phyloP scores from a whole-genome alignment of 805 yeast genomes.

The Lipomyces oligophaga region DNA sequence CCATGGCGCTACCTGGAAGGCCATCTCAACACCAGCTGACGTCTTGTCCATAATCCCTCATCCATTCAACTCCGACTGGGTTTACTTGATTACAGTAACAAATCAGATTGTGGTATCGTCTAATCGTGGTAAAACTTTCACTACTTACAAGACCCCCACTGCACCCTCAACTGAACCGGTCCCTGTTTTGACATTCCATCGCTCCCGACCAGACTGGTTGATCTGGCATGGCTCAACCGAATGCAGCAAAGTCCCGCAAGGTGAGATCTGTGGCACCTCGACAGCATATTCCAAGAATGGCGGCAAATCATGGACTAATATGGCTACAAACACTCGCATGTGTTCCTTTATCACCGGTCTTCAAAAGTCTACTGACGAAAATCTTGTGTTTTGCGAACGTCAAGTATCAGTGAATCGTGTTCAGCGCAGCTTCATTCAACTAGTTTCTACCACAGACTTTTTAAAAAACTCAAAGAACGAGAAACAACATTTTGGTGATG shows the following conservation, averaged over 20 bases:
- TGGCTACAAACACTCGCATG: constrained; percentile 49
- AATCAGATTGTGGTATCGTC: constrained; percentile 54
- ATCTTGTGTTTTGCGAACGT: constrained; percentile 63
- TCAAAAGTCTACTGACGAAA: constrained; percentile 43
- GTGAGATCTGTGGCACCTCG: constrained; percentile 50
- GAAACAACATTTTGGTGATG: constrained; percentile 48
- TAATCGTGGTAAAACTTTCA: constrained; percentile 65
- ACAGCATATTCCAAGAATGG: constrained; percentile 64
- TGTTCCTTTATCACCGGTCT: constrained; percentile 72
- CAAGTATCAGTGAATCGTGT: constrained; percentile 1
- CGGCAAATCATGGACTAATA: constrained; percentile 57
- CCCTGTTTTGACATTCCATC: constrained; percentile 57
- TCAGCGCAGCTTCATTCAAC: constrained; percentile 6
- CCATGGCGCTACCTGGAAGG: constrained; percentile 54
- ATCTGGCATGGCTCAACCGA: constrained; percentile 65
- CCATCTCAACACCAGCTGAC: constrained; percentile 42
- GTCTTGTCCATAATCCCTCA: constrained; percentile 60
- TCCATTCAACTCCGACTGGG: constrained; percentile 53
- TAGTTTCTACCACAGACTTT: constrained; percentile 53
- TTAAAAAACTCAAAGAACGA: constrained; percentile 33
- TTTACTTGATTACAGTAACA: constrained; percentile 50
- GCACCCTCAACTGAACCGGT: constrained; percentile 41
- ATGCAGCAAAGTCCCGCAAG: constrained; percentile 47
- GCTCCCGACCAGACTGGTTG: constrained; percentile 51
- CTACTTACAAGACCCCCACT: constrained; percentile 41